Percentiles rank a stretch among this genome's conserved stretches.
phyloP scores from a whole-genome alignment of 768 basidiomycete species.

The Russula lepida region DNA sequence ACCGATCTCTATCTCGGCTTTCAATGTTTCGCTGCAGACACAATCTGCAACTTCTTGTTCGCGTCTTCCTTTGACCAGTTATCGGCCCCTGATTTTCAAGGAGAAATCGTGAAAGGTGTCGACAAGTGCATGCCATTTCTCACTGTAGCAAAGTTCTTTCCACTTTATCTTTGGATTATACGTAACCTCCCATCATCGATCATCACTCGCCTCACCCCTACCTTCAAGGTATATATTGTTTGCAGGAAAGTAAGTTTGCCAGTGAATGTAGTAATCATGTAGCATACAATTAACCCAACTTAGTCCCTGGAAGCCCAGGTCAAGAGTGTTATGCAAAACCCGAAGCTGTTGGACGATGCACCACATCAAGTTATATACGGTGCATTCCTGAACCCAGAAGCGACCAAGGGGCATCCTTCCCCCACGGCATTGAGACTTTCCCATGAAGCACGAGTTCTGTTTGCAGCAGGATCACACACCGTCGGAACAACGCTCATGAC shows the following conservation, averaged over 20 bases:
- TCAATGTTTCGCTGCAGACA: constrained; percentile 35
- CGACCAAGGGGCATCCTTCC: not conserved
- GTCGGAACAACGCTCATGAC: constrained; percentile 11
- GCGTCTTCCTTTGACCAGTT: constrained; percentile 29
- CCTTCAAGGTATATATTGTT: not conserved
- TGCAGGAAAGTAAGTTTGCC: not conserved
- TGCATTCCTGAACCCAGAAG: not conserved
- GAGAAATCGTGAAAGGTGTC: constrained; percentile 30
- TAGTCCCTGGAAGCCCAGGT: not conserved
- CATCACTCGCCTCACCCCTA: not conserved
- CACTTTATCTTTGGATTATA: not conserved
- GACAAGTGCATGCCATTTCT: constrained; percentile 27
- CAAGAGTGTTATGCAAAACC: not conserved
- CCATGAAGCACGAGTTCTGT: constrained; percentile 6
- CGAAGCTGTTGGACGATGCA: not conserved
- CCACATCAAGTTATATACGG: constrained; percentile 8
- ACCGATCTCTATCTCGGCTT: constrained; percentile 35
- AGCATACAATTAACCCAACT: not conserved
- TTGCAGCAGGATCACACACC: constrained; percentile 7
- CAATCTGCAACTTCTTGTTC: constrained; percentile 38
- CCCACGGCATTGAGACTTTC: not conserved
- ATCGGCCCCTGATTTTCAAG: constrained; percentile 29
- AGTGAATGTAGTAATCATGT: not conserved
- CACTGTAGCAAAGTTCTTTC: not conserved
- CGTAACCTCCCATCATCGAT: not conserved